Evolutionary conservation across 2,329 filamentous ascomycete species (phyloP).

Genomic region (Pseudogymnoascus sp.): DNA sequence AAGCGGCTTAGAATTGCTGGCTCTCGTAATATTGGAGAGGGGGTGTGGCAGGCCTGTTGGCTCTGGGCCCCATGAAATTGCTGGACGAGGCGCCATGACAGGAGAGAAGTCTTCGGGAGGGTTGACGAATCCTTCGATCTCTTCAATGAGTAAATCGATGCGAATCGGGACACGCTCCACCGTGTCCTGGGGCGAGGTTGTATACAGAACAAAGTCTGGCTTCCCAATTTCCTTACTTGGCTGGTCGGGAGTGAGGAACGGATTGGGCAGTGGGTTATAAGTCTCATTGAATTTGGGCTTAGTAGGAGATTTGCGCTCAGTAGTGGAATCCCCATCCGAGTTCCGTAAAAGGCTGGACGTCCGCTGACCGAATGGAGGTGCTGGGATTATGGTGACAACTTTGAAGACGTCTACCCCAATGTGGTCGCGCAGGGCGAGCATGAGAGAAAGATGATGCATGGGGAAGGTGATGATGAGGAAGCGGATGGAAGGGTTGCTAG

Average conservation of each 20-base stretch:
- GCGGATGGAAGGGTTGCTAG: constrained; percentile 43
- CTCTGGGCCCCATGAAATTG: not conserved
- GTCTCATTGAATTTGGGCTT: constrained; percentile 22
- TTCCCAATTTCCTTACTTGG: not conserved
- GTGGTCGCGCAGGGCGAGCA: constrained; percentile 50
- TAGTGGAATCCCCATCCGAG: constrained; percentile 27
- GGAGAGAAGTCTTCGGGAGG: not conserved
- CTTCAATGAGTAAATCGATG: not conserved
- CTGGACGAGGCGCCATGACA: not conserved
- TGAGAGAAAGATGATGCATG: constrained; percentile 46
- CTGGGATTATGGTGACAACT: constrained; percentile 45
- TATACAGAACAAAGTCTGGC: not conserved
- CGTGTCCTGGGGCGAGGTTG: not conserved
- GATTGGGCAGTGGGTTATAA: not conserved
- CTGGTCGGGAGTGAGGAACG: not conserved
- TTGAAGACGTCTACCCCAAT: constrained; percentile 50
- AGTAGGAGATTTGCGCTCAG: not conserved
- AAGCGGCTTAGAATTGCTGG: not conserved
- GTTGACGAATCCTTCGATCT: not conserved
- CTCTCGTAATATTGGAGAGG: not conserved
- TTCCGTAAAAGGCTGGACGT: not conserved
- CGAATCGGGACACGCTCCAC: not conserved
- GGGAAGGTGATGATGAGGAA: constrained; percentile 55
- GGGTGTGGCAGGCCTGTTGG: not conserved
- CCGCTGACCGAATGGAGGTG: not conserved